Conservation (phyloP, 305 asterid species). For the Fraxinus albicans region DNA sequence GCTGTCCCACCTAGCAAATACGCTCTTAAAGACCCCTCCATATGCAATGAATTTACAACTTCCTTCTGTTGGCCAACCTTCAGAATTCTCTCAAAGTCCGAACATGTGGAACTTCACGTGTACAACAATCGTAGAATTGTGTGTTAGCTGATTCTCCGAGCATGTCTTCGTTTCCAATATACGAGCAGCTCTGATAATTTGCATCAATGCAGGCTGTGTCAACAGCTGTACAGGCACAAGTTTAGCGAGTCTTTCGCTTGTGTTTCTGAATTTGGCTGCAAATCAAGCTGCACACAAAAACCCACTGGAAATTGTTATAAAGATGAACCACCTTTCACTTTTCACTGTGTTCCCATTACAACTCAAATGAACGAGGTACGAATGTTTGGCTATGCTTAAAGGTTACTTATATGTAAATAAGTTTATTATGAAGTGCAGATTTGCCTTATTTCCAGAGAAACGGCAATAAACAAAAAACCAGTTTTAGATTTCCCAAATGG, state of each 20-base stretch:
- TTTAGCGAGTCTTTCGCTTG: not conserved
- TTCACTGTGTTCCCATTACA: too few relatives aligned
- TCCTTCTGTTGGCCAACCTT: not conserved
- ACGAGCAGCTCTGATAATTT: not conserved
- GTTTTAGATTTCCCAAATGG: not conserved
- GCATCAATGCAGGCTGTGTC: too few relatives aligned
- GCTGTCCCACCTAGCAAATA: not conserved
- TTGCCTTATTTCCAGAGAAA: not conserved
- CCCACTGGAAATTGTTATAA: not conserved
- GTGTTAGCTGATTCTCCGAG: not conserved
- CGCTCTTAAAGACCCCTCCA: not conserved
- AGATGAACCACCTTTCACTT: not conserved
- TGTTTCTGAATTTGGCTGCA: not conserved
- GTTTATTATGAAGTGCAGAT: not conserved
- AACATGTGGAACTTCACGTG: not conserved
- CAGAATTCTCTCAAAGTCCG: not conserved
- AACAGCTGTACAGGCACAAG: too few relatives aligned
- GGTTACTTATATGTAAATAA: not conserved
- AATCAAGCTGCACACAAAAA: not conserved
- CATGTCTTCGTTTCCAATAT: not conserved
- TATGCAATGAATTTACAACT: not conserved
- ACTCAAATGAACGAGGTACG: not conserved
- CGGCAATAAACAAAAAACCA: not conserved
- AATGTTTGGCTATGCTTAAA: not conserved
- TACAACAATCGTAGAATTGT: not conserved